Evolutionary conservation across 2,329 filamentous ascomycete genomes (phyloP), one percentile per base, ranked within the genome.

Genomic region (Curvularia hawaiiensis): DNA sequence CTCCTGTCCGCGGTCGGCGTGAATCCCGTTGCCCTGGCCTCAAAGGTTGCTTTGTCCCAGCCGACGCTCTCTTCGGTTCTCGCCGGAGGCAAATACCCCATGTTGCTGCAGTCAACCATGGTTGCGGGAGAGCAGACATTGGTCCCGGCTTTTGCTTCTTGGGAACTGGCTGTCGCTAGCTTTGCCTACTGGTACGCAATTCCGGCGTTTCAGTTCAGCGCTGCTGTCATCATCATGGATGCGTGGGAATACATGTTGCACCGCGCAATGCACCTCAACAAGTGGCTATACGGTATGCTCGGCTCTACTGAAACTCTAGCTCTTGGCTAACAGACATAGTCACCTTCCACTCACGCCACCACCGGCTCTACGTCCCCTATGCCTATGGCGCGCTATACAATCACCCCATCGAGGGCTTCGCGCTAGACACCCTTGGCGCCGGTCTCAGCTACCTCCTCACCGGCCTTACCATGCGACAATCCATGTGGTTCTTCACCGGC

Each of bases 241-340:
- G 95, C 92, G 44, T 99, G 95, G 95, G 94, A 99, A 76, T 99
- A 99, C 80, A 97, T 97, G 79, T 84, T 94, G 69, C 95, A 99
- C 78, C 91, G 95, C 39, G 85, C 90, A 56, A 99, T 99, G 95
- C 95, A 99, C 79, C 84, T 95, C 81, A 97, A 98, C 81, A 93
- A 91, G 77, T 98, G 91, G 90, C 84, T 99, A 67, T 98, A 98
- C 82, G 90, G 91, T 95, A 83, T 78, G 90, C 85, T 56, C 39
- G 18, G 49, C 24, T 22, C 31, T 28, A 6, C 24, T 11, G 49
- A 14, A 31, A 38, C 24, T 18, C 44, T 44, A 18, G 11, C 3
- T n/a, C 11, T 31, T 22, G 39, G 33, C 59, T 52, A 45, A 75
- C 56, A 43, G 10, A 18, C 3, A 22, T 62, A 94, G 90, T 88